These are phyloP conservation scores for Cutaneotrichosporon spelunceum DNA, from an alignment of 1,284 basidiomycete genomes.

Conservation along the genomic window DNA sequence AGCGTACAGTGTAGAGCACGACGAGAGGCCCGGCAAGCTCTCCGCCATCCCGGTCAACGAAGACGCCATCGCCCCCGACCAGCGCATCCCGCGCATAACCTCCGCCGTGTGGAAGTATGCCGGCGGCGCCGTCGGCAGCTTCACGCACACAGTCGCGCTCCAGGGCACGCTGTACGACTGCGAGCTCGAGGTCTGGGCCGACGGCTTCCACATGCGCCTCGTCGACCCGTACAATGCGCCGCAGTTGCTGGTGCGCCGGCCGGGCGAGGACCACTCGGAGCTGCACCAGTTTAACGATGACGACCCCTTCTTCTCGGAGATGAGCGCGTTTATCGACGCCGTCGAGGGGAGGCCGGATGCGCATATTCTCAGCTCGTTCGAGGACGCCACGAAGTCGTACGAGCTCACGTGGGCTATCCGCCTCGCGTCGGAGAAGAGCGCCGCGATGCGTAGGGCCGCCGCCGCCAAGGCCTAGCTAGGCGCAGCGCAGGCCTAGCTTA, in stretches of 20 bases:
- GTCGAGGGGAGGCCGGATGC: constrained; percentile 58
- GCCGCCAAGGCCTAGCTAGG: too few relatives aligned
- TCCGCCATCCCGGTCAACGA: constrained; percentile 63
- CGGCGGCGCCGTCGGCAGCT: constrained; percentile 82
- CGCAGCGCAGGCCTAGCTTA: not conserved
- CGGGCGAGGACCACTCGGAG: constrained; percentile 80
- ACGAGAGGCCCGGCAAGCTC: constrained; percentile 82
- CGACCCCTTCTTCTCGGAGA: constrained; percentile 88
- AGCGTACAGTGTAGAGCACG: constrained; percentile 84
- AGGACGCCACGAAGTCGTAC: constrained; percentile 82
- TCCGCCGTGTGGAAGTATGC: constrained; percentile 68
- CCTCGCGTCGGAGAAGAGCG: constrained; percentile 16
- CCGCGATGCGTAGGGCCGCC: not conserved
- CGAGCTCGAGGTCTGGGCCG: constrained; percentile 85
- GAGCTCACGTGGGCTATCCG: constrained; percentile 65
- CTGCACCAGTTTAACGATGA: constrained; percentile 70
- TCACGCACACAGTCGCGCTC: constrained; percentile 81
- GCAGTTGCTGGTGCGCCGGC: constrained; percentile 74
- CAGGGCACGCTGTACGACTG: constrained; percentile 89
- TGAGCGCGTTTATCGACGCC: constrained; percentile 77
- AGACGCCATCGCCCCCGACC: constrained; percentile 47
- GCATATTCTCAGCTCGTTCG: constrained; percentile 50
- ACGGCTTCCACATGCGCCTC: constrained; percentile 63
- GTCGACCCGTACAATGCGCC: constrained; percentile 76
- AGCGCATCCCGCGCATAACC: constrained; percentile 52